phyloP scores from a whole-genome alignment of 352 stramenopile species.

The Globisporangium nunn region DNA sequence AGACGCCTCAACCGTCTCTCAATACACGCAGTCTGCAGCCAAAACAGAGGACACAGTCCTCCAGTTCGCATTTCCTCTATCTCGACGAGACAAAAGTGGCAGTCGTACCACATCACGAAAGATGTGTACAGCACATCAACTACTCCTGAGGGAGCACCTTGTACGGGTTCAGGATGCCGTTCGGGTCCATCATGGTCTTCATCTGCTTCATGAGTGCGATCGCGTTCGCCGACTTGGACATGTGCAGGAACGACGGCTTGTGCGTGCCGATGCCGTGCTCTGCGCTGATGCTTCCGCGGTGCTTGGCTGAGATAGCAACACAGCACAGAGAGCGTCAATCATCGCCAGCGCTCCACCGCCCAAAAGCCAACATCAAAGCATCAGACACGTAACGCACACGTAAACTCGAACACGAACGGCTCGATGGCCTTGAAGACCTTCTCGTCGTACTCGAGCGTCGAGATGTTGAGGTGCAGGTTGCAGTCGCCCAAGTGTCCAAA shows the following conservation, averaged over 20 bases:
- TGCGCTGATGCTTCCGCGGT: slow-evolving; percentile 93
- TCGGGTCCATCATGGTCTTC: slow-evolving; percentile 93
- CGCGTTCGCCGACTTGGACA: slow-evolving; percentile 77
- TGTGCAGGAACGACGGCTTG: slow-evolving; percentile 86
- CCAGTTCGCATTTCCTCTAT: background rate
- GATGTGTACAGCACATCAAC: background rate
- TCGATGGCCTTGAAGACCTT: slow-evolving; percentile 58
- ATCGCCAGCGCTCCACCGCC: background rate
- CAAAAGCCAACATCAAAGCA: background rate
- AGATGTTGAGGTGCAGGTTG: slow-evolving; percentile 97
- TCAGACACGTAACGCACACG: slow-evolving; percentile 34
- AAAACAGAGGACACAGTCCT: background rate
- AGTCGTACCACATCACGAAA: too few relatives aligned
- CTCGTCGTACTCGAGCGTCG: slow-evolving; percentile 59
- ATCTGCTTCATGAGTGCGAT: slow-evolving; percentile 91
- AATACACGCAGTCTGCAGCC: background rate
- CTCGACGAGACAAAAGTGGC: background rate
- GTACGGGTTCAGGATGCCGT: slow-evolving; percentile 95
- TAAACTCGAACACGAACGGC: slow-evolving; percentile 81
- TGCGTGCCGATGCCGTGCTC: slow-evolving; percentile 96
- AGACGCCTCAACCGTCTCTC: background rate
- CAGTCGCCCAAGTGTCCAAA: slow-evolving; percentile 95
- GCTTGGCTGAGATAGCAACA: slow-evolving; percentile 28
- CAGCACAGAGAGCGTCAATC: background rate
- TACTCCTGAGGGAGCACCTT: slow-evolving; percentile 74